These are phyloP conservation scores for Multifurca ochricompacta DNA, from an alignment of 768 basidiomycete species.

Conservation along the genomic window DNA sequence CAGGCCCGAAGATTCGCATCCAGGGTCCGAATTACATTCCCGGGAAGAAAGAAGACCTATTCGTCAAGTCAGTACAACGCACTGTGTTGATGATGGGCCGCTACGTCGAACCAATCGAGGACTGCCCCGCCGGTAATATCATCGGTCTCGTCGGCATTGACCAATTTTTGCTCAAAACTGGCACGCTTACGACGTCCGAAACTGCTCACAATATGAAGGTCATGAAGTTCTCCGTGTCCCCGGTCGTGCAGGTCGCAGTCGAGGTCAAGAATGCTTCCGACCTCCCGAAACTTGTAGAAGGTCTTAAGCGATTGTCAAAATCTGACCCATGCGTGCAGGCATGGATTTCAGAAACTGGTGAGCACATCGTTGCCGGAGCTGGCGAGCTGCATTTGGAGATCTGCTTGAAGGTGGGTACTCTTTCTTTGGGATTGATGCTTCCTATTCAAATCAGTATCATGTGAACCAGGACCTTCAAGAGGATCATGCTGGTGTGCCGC, in stretches of 20 bases:
- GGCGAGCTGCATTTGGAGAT: slow-evolving; percentile 99
- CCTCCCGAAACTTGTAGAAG: slow-evolving; percentile 99
- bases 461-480: slow-evolving; percentile 87
- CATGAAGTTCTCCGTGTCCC: slow-evolving; percentile 99
- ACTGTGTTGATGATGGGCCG: slow-evolving; percentile 99
- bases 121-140: slow-evolving; percentile 98
- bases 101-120: slow-evolving; percentile 96
- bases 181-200: slow-evolving; percentile 95
- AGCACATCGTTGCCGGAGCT: slow-evolving; percentile 98
- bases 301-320: slow-evolving; percentile 99
- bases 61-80: slow-evolving; percentile 96
- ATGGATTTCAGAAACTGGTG: slow-evolving; percentile 85
- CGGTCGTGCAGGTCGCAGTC: slow-evolving; percentile 97
- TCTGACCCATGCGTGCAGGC: slow-evolving; percentile 99
- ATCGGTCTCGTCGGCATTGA: slow-evolving; percentile 99
- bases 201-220: slow-evolving; percentile 99
- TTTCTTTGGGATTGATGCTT: not conserved
- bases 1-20: slow-evolving; percentile 98
- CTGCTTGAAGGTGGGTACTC: slow-evolving; percentile 75
- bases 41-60: slow-evolving; percentile 97
- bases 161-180: slow-evolving; percentile 99
- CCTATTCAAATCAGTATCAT: not conserved
- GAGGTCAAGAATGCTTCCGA: slow-evolving; percentile 99
- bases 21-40: slow-evolving; percentile 99
- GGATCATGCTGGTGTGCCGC: slow-evolving; percentile 98